A percentile compares a stretch with the other conserved stretches of the same genome.
Conservation (phyloP, 2,329 filamentous ascomycete species). For the Cladorrhinum sp. region DNA sequence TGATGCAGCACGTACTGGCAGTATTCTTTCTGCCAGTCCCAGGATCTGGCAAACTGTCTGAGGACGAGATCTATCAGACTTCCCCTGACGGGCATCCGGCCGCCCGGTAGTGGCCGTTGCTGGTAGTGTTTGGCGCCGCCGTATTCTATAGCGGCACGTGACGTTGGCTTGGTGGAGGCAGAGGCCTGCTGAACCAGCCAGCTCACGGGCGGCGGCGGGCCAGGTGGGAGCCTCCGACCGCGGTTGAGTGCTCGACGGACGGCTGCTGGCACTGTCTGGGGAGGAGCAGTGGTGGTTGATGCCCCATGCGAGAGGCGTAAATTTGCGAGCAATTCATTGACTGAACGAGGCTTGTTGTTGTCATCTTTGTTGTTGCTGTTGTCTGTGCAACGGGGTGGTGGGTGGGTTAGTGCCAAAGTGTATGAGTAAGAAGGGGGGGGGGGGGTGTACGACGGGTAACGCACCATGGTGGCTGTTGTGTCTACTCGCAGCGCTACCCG, state of each 20-base stretch:
- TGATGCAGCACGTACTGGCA: conserved; percentile 56
- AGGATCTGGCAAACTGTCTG: conserved; percentile 50
- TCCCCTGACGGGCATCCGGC: conserved; percentile 41
- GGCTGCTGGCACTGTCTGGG: conserved; percentile 56
- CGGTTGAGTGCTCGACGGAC: conserved; percentile 38
- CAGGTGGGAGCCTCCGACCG: conserved; percentile 49
- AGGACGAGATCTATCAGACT: conserved; percentile 54
- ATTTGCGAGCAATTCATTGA: conserved; percentile 60
- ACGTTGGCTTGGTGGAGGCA: not conserved
- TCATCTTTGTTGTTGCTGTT: not conserved
- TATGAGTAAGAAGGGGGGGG: too few relatives aligned
- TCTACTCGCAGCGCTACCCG: conserved; percentile 20
- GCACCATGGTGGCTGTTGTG: conserved; percentile 17
- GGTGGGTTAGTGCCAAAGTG: not conserved
- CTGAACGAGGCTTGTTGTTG: conserved; percentile 38
- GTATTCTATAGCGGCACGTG: conserved; percentile 5
- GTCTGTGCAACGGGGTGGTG: not conserved
- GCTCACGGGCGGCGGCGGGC: conserved; percentile 57
- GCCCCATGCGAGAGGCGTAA: conserved; percentile 41
- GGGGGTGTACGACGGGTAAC: not conserved
- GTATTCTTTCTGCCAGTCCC: conserved; percentile 54
- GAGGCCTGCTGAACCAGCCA: conserved; percentile 44
- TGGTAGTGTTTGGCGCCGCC: not conserved
- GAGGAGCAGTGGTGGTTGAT: not conserved
- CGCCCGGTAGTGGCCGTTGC: conserved; percentile 41